Evolutionary conservation across 129 eudicot genomes (phyloP).

Genomic region (Ambrosia trifida): DNA sequence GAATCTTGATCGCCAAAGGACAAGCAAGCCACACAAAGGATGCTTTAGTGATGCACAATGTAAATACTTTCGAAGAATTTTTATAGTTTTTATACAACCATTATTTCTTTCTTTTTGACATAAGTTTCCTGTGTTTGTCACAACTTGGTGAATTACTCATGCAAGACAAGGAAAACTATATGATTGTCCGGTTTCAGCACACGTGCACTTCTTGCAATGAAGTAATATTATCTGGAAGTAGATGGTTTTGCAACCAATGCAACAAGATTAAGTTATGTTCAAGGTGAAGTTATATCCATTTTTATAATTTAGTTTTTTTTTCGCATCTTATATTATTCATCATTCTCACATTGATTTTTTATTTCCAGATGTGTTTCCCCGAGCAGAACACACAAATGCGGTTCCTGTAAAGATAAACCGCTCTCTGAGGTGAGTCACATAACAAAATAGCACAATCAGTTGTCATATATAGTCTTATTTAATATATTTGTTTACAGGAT

Average conservation of each 20-base stretch:
- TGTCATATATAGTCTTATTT: background rate
- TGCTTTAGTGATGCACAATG: slow-evolving; percentile 66
- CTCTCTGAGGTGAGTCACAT: slow-evolving; percentile 47
- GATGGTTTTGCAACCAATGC: slow-evolving; percentile 71
- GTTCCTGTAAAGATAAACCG: slow-evolving; percentile 43
- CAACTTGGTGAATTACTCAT: slow-evolving; percentile 56
- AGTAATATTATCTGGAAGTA: slow-evolving; percentile 52
- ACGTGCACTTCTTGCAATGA: slow-evolving; percentile 61
- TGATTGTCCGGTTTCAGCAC: slow-evolving; percentile 52
- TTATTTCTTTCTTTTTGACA: background rate
- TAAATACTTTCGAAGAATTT: slow-evolving; percentile 7
- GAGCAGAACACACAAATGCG: slow-evolving; percentile 38
- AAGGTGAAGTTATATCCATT: slow-evolving; percentile 38
- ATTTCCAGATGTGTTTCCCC: slow-evolving; percentile 51
- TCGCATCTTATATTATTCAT: too few relatives aligned
- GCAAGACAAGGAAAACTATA: slow-evolving; percentile 50
- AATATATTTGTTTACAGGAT: slow-evolving; percentile 33
- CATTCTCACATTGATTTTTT: too few relatives aligned
- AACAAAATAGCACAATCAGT: background rate
- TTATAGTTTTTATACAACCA: background rate
- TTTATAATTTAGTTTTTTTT: too few relatives aligned
- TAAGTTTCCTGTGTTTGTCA: background rate
- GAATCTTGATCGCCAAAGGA: slow-evolving; percentile 54
- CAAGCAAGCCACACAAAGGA: slow-evolving; percentile 50
- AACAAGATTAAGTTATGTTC: slow-evolving; percentile 58